Conservation (phyloP, 495 filamentous ascomycete genomes). For the Aspergillus kassunensis region DNA sequence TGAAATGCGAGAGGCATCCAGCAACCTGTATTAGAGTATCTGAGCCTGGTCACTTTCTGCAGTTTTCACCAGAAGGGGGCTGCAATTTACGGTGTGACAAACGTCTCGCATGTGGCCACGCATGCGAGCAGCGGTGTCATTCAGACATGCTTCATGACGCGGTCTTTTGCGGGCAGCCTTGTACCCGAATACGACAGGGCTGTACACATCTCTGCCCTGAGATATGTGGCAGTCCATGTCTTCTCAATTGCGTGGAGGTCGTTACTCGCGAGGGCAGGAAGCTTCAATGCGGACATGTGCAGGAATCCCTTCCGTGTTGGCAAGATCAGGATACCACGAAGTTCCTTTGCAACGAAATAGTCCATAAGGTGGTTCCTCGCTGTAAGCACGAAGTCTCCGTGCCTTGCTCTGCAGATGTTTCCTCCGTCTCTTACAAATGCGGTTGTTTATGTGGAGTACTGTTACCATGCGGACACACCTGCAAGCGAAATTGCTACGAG, state of each 20-base stretch:
- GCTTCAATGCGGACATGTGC: conserved; percentile 59
- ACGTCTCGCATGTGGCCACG: conserved; percentile 65
- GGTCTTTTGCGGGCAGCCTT: conserved; percentile 61
- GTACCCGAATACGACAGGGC: conserved; percentile 47
- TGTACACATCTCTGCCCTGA: conserved; percentile 62
- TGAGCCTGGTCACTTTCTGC: conserved; percentile 58
- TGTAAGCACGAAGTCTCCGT: conserved; percentile 54
- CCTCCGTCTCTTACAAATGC: conserved; percentile 46
- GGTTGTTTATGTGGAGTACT: conserved; percentile 35
- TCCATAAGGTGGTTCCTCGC: conserved; percentile 41
- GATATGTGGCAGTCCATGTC: conserved; percentile 60
- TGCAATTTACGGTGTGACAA: conserved; percentile 57
- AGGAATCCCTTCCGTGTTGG: conserved; percentile 46
- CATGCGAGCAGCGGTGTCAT: conserved; percentile 68
- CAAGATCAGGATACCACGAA: conserved; percentile 36
- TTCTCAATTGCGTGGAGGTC: conserved; percentile 39
- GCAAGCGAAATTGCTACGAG: conserved; percentile 44
- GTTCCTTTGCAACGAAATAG: conserved; percentile 33
- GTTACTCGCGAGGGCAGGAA: conserved; percentile 36
- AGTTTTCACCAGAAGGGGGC: conserved; percentile 65
- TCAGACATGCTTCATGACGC: conserved; percentile 60
- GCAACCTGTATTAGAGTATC: conserved; percentile 52
- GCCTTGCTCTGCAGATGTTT: conserved; percentile 47
- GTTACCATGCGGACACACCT: conserved; percentile 60
- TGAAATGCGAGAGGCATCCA: conserved; percentile 67